Evolutionary conservation across 345 rosid species (phyloP), one percentile per base, ranked within the genome.

Genomic region (Salix suchowensis): DNA sequence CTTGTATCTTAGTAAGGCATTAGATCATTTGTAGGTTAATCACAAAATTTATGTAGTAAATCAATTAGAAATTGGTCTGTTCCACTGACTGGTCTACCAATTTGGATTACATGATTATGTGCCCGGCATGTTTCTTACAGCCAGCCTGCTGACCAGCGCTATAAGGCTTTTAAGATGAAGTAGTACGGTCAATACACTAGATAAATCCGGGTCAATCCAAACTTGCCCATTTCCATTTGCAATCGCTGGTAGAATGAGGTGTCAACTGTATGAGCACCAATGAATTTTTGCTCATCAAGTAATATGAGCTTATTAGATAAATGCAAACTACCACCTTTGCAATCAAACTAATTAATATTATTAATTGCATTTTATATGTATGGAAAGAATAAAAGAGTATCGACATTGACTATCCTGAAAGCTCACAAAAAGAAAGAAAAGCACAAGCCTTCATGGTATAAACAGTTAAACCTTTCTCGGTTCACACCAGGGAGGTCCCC

Each of bases 401-500:
- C 42, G 11, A 11, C 48, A 68, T 30, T 32, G 68, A 39, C 71
- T 40, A 4, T 39, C 34, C 40, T 19, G 4, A 46, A 46, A 30
- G 37, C 7, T 16, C 46, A 46, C 14, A 18, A 1, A 23, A 75
- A 50, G 54, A 34, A 65, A 15, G n/a, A 12, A 34, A 11, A 12
- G 36, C 6, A 50, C 21, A 15, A 62, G 65, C 30, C 28, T 77
- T 13, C 67, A 58, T 76, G 16, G n/a, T 28, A 69, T 28, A 60
- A 7, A 44, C 13, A 46, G 37, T 65, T 60, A 28, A 50, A 81
- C 84, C 84, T 77, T 77, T 81, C 84, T 28, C 81, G 46, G 23
- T 81, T 74, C 48, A 81, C 74, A 54, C 81, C 78, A 39, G 78
- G 81, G 32, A 74, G 62, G 65, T 66, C 84, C 65, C 68, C 78